Conservation (phyloP, 495 filamentous ascomycete genomes). For the Hyaloscypha hepaticicola region DNA sequence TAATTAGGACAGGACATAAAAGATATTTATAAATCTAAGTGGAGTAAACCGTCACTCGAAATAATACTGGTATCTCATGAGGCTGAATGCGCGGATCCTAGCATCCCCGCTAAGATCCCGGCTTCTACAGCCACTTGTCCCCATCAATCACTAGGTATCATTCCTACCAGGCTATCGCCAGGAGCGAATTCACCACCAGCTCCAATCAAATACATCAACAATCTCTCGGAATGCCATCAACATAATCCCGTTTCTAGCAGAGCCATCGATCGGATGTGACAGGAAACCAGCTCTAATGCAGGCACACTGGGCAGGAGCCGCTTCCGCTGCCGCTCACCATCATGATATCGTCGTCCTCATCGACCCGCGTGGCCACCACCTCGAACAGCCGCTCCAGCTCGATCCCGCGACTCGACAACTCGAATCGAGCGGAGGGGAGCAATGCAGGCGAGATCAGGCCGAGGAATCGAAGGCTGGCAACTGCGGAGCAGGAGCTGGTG, state of each 20-base stretch:
- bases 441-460: constrained; percentile 14
- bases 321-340: constrained; percentile 11
- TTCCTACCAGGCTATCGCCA: no score
- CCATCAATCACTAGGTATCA: background rate
- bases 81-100: background rate
- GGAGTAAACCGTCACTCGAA: background rate
- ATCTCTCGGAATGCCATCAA: background rate
- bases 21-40: background rate
- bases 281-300: constrained; percentile 7
- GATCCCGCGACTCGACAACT: background rate
- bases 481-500: constrained; percentile 26
- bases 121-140: background rate
- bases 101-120: background rate
- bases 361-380: background rate
- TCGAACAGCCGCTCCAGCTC: constrained; percentile 3
- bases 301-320: constrained; percentile 6
- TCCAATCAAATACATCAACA: background rate
- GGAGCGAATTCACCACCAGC: background rate
- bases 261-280: background rate
- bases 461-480: constrained; percentile 26
- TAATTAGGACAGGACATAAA: background rate
- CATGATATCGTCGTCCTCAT: constrained; percentile 24
- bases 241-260: background rate
- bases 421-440: background rate
- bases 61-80: background rate